These are phyloP conservation scores for Fusarium papillatum DNA, from an alignment of 2,329 filamentous ascomycete genomes.

Conservation along the genomic window DNA sequence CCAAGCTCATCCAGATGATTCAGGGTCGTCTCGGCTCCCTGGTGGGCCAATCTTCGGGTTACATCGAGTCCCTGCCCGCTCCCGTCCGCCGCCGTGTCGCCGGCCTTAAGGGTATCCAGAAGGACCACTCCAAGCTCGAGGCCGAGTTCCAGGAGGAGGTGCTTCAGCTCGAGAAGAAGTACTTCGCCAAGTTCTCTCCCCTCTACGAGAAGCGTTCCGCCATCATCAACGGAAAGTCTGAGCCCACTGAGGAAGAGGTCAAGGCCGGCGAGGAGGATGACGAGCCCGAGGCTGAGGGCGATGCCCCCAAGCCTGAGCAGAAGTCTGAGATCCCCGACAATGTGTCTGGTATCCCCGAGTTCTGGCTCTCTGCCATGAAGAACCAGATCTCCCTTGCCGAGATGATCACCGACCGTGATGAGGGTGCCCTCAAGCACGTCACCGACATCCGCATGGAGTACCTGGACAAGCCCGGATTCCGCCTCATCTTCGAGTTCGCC, in stretches of 20 bases:
- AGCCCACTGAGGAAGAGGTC: slow-evolving; percentile 91
- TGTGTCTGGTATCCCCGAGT: slow-evolving; percentile 92
- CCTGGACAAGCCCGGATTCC: slow-evolving; percentile 97
- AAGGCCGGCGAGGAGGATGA: slow-evolving; percentile 87
- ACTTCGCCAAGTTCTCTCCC: slow-evolving; percentile 98
- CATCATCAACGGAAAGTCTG: slow-evolving; percentile 89
- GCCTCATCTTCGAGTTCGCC: slow-evolving; percentile 96
- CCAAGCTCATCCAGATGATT: slow-evolving; percentile 95
- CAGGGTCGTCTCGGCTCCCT: slow-evolving; percentile 95
- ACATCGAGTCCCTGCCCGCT: slow-evolving; percentile 94
- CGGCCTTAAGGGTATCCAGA: slow-evolving; percentile 97
- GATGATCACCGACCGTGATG: slow-evolving; percentile 98
- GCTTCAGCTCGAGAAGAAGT: slow-evolving; percentile 98
- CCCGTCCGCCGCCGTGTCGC: slow-evolving; percentile 93
- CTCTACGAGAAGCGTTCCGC: slow-evolving; percentile 95
- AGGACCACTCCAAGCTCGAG: slow-evolving; percentile 98
- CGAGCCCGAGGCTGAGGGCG: slow-evolving; percentile 80
- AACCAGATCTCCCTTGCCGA: slow-evolving; percentile 97
- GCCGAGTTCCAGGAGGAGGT: slow-evolving; percentile 99
- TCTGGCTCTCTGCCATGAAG: slow-evolving; percentile 99
- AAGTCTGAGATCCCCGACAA: slow-evolving; percentile 68
- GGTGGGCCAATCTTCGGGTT: slow-evolving; percentile 95
- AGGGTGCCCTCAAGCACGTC: slow-evolving; percentile 91
- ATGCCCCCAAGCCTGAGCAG: slow-evolving; percentile 68
- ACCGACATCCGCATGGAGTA: slow-evolving; percentile 99